These are phyloP conservation scores for Fusarium setosum DNA, from an alignment of 2,329 filamentous ascomycete species.

Conservation along the genomic window DNA sequence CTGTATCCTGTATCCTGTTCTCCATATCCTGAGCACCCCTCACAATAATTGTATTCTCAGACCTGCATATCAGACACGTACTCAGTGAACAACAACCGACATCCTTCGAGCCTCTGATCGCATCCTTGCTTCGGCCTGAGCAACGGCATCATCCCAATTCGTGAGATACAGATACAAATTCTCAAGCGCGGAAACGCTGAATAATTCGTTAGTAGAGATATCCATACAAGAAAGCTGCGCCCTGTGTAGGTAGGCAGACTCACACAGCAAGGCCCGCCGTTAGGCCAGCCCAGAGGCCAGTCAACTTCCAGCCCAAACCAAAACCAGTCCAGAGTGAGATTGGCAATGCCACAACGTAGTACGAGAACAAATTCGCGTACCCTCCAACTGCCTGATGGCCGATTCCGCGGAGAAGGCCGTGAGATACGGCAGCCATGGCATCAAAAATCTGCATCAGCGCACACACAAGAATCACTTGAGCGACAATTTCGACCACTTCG, in stretches of 20 bases:
- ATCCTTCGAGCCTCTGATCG: slow-evolving; percentile 28
- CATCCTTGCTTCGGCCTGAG: slow-evolving; percentile 38
- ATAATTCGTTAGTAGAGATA: background rate
- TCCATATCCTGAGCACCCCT: no score
- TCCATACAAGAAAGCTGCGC: no score
- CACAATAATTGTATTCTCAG: no score
- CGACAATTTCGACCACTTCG: slow-evolving; percentile 73
- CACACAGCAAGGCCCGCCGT: slow-evolving; percentile 75
- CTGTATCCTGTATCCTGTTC: no score
- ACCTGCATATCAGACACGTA: no score
- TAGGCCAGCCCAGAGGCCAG: slow-evolving; percentile 84
- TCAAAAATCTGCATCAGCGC: slow-evolving; percentile 93
- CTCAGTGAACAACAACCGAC: background rate
- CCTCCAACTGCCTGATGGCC: slow-evolving; percentile 88
- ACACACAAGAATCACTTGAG: slow-evolving; percentile 77
- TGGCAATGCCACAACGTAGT: slow-evolving; percentile 86
- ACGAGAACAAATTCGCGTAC: slow-evolving; percentile 86
- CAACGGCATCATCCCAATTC: slow-evolving; percentile 38
- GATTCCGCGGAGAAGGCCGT: slow-evolving; percentile 85
- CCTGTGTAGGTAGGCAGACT: slow-evolving; percentile 40
- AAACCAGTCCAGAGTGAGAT: slow-evolving; percentile 83
- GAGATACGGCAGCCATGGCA: slow-evolving; percentile 78
- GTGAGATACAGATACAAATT: slow-evolving; percentile 31
- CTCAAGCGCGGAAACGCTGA: slow-evolving; percentile 34
- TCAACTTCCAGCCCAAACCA: slow-evolving; percentile 77